Base-by-base conservation (phyloP, 495 filamentous ascomycete genomes). In the Aspergillus funiculosus region DNA sequence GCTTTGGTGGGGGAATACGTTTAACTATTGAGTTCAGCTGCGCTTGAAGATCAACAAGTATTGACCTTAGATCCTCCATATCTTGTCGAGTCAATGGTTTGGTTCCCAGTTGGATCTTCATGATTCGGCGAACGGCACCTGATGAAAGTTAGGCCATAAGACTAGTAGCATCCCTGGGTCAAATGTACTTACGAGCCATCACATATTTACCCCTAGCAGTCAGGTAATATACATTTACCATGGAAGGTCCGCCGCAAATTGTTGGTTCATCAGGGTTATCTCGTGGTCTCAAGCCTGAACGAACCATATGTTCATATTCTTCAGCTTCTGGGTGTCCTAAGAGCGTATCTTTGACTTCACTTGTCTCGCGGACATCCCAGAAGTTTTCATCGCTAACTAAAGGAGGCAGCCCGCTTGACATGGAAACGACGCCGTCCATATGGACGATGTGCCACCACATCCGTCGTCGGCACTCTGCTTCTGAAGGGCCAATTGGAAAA, bases 391-490 rank as follows among this genome's bases (percentile, higher is more conserved):
- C 70, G 25, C 57, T 62, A 6, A 74, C 60, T 26, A 72, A 36
- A 14, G 68, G 70, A 29, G 70, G 70, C 5, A 74, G 54, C 0
- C 70, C 70, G 26, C 68, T 71, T 1, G 70, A 72, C 68, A 74
- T 72, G 1, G 70, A 62, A 6, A 74, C 66, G 14, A 74, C 64
- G 4, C 67, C 68, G 43, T 87, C 84, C 51, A 84, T 76, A 44
- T 83, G 72, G 51, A 85, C 66, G 25, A 87, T 83, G 48, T 82
- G 79, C 82, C 81, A 87, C 83, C 83, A 87, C 26, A 86, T 60
- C 1, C 83, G 71, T 40, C 83, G 72, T 13, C 83, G 72, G 58
- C 83, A 81, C 52, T 87, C 83, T 11, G 81, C 76, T 52, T 86
- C 81, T 43, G 79, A 77, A 2, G 81, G 74, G 4, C 72, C 52